A percentile compares a stretch with the other conserved stretches of the same genome.
Conservation (phyloP, 192 early-diverging fungal genomes). For the Coemansia sp. region DNA sequence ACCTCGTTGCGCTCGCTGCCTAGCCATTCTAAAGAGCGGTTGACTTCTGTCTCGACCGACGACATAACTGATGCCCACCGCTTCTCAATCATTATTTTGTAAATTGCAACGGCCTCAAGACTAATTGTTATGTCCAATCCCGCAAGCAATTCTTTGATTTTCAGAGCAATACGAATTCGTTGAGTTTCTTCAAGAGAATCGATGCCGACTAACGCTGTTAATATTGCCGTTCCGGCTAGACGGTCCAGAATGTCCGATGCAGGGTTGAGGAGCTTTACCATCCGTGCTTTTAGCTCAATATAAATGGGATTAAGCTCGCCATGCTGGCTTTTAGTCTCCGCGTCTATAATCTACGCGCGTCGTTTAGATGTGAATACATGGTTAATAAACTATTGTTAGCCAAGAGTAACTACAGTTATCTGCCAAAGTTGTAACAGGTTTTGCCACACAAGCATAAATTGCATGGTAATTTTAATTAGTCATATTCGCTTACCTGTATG, state of each 20-base stretch:
- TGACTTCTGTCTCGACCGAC: conserved; percentile 26
- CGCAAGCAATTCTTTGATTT: conserved; percentile 21
- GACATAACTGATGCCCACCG: conserved; percentile 26
- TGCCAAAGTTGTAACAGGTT: too few species aligned
- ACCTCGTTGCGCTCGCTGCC: conserved; percentile 33
- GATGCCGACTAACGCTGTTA: conserved; percentile 30
- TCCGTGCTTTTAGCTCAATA: conserved; percentile 16
- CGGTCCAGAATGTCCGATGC: conserved; percentile 19
- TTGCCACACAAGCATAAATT: too few species aligned
- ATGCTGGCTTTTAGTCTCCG: conserved; percentile 15
- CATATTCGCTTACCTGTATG: conserved; percentile 20
- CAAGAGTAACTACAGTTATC: too few species aligned
- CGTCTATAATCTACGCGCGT: conserved; percentile 21
- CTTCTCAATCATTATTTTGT: conserved; percentile 21
- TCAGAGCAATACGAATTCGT: conserved; percentile 26
- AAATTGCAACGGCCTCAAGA: conserved; percentile 24
- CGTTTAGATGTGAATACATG: too few species aligned
- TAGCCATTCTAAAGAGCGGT: conserved; percentile 45
- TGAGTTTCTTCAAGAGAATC: conserved; percentile 39
- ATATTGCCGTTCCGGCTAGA: conserved; percentile 29
- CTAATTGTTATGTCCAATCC: conserved; percentile 20
- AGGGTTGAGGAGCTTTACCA: conserved; percentile 8
- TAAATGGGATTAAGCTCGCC: conserved; percentile 27
- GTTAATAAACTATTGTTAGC: too few species aligned
- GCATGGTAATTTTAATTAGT: neutral